These are phyloP conservation scores for Neurospora sp. DNA, from an alignment of 2,329 filamentous ascomycete species.

Conservation along the genomic window DNA sequence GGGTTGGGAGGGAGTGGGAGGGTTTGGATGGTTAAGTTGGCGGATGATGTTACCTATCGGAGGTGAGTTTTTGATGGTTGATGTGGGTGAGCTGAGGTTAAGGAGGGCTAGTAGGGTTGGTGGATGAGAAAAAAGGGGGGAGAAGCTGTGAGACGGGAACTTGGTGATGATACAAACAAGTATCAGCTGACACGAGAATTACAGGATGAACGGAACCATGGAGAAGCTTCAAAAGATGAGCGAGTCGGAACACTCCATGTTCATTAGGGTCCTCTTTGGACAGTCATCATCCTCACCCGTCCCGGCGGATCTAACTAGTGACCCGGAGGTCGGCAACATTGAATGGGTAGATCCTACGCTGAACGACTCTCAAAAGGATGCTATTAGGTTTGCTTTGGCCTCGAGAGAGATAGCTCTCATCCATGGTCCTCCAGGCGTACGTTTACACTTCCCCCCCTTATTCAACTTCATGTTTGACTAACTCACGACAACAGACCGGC, in stretches of 20 bases:
- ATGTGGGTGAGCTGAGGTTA: neutral
- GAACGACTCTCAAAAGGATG: slow-evolving; percentile 58
- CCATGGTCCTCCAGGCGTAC: slow-evolving; percentile 79
- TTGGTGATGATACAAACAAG: neutral
- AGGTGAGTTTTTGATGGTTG: slow-evolving; percentile 26
- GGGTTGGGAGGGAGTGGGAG: slow-evolving; percentile 30
- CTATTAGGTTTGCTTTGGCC: slow-evolving; percentile 72
- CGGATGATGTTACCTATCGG: slow-evolving; percentile 57
- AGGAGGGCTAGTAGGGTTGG: neutral
- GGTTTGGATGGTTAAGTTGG: slow-evolving; percentile 57
- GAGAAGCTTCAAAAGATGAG: slow-evolving; percentile 46
- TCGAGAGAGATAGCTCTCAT: slow-evolving; percentile 78
- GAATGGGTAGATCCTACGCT: slow-evolving; percentile 52
- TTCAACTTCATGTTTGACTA: neutral
- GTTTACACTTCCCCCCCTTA: slow-evolving; percentile 15
- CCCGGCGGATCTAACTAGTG: slow-evolving; percentile 28
- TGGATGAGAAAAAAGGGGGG: neutral
- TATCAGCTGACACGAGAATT: neutral
- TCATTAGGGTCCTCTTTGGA: slow-evolving; percentile 54
- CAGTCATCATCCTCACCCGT: slow-evolving; percentile 42
- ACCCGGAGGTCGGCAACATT: slow-evolving; percentile 35
- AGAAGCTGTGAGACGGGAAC: neutral
- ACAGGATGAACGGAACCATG: slow-evolving; percentile 55
- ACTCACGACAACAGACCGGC: slow-evolving; percentile 51
- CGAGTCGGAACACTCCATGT: slow-evolving; percentile 46